Evolutionary conservation across 192 early-diverging fungal genomes (phyloP).

Genomic region (Lobosporangium transversale): DNA sequence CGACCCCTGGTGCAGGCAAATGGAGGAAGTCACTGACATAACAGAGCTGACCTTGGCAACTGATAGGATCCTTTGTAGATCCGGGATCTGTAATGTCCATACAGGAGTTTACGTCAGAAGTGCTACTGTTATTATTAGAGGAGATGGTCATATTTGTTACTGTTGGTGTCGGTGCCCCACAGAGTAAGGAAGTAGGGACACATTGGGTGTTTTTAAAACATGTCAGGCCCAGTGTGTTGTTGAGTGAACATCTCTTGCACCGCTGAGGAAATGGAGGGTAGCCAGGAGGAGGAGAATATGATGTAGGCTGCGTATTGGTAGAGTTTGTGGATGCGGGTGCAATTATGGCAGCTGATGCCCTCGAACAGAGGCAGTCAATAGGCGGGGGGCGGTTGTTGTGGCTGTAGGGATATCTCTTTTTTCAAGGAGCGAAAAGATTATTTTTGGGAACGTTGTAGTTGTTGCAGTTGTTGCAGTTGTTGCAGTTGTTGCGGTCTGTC

Average conservation of each 20-base stretch:
- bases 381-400: neutral
- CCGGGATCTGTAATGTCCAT: constrained; percentile 2
- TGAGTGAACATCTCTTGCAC: constrained; percentile 2
- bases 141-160: too few relatives aligned
- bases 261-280: neutral
- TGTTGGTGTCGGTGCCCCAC: too few relatives aligned
- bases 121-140: neutral
- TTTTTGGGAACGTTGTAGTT: too few relatives aligned
- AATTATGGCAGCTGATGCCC: too few relatives aligned
- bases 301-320: neutral
- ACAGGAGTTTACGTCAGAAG: neutral
- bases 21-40: constrained; percentile 1
- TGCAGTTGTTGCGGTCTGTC: too few relatives aligned
- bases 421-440: neutral
- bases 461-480: too few relatives aligned
- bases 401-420: neutral
- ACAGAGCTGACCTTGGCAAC: constrained; percentile 10
- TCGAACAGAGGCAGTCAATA: too few relatives aligned
- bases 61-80: neutral
- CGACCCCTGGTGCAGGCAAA: constrained; percentile 7
- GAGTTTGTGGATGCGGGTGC: too few relatives aligned
- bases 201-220: constrained; percentile 26
- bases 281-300: neutral
- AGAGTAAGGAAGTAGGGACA: constrained; percentile 14
- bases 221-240: constrained; percentile 7